Evolutionary conservation across 768 basidiomycete genomes (phyloP), one percentile per base, ranked within the genome.

Genomic region (Tephrocybe rancida): DNA sequence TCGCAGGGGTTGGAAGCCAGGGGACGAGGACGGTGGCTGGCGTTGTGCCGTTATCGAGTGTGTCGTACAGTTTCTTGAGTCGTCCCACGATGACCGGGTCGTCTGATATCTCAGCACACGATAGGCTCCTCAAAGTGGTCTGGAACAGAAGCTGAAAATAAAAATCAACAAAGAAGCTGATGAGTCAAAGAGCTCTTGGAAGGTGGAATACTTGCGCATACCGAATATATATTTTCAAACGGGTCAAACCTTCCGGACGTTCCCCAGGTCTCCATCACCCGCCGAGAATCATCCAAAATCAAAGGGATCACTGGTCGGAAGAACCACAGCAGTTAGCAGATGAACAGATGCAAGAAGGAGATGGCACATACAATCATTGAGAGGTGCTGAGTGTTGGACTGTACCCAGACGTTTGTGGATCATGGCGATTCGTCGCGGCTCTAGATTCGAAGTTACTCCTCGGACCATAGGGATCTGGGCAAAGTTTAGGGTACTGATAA

Each of bases 1-100:
- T 87, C 18, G 86, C 85, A 3, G 84, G 85, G 41, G 80, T 82
- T 8, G 89, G 89, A 44, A 91, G 70, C 89, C 89, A 91, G 32
- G 89, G 89, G 26, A 89, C 68, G 14, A 92, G 78, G 50, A 92
- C 77, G 3, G 85, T 86, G 2, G 84, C 78, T 0, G 88, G 87
- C 0, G 89, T 90, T 2, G 87, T 90, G 41, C 84, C 84, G 16
- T 71, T 72, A 61, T 92, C 90, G 49, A 92, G 75, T 30, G 69
- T 74, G 62, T 90, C 86, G 61, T 90, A 90, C 46, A 90, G 71
- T 45, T 64, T 64, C 64, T 84, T 85, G 54, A 91, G 77, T 19
- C 82, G 84, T 39, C 75, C 70, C 57, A 90, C 90, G 48, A 80
- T 70, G 21, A 63, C 74, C 32, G 83, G 73, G 62, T 90, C 82